phyloP scores from a whole-genome alignment of 1,284 basidiomycete genomes.

The Ceratobasidium sp. region DNA sequence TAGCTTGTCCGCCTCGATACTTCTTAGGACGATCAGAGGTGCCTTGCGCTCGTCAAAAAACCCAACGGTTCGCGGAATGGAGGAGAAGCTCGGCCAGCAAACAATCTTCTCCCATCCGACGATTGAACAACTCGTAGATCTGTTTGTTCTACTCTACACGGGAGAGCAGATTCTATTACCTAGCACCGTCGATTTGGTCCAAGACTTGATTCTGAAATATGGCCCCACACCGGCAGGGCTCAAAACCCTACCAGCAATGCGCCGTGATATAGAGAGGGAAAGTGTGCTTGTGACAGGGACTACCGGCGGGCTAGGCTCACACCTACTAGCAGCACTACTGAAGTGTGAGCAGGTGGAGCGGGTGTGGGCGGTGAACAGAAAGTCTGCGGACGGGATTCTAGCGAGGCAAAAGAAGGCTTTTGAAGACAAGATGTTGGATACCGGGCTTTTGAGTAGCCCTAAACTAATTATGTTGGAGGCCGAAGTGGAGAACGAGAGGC shows the following conservation, averaged over 20 bases:
- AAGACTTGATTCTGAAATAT: not conserved
- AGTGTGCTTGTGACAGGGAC: slow-evolving; percentile 53
- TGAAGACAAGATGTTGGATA: slow-evolving; percentile 34
- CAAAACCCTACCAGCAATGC: not conserved
- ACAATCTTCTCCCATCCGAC: slow-evolving; percentile 19
- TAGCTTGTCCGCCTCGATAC: slow-evolving; percentile 19
- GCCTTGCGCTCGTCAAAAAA: not conserved
- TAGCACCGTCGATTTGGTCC: not conserved
- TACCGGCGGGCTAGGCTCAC: slow-evolving; percentile 53
- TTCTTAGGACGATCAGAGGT: not conserved
- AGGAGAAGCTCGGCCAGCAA: not conserved
- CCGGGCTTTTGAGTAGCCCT: not conserved
- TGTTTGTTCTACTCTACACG: not conserved
- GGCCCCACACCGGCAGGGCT: not conserved
- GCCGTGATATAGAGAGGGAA: not conserved
- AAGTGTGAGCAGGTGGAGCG: not conserved
- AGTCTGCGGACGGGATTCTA: not conserved
- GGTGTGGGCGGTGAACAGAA: slow-evolving; percentile 43
- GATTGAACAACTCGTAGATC: not conserved
- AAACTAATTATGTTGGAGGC: slow-evolving; percentile 47
- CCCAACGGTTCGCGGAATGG: not conserved
- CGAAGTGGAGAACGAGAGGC: slow-evolving; percentile 46
- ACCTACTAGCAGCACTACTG: slow-evolving; percentile 50
- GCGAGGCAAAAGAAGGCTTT: slow-evolving; percentile 39
- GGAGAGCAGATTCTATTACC: not conserved